These are phyloP conservation scores for Penicillium coprophilum DNA, from an alignment of 495 filamentous ascomycete species.

Conservation along the genomic window DNA sequence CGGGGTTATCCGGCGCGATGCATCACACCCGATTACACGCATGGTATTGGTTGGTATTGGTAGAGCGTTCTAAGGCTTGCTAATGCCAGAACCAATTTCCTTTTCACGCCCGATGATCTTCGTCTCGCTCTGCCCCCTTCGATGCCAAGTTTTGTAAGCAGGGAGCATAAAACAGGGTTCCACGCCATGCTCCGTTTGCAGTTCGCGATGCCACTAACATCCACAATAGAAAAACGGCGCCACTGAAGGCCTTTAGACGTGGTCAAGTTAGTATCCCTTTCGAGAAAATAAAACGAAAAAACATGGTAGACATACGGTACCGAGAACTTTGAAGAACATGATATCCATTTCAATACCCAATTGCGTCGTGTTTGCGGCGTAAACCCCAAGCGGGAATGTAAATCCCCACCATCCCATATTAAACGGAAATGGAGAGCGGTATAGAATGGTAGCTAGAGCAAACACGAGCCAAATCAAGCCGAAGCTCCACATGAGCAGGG, in stretches of 20 bases:
- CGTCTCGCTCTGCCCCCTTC: slow-evolving; percentile 17
- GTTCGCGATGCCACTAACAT: slow-evolving; percentile 41
- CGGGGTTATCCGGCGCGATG: slow-evolving; percentile 1
- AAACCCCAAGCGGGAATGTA: slow-evolving; percentile 58
- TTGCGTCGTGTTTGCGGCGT: slow-evolving; percentile 47
- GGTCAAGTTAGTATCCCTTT: neutral
- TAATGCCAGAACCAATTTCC: neutral
- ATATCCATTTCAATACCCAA: slow-evolving; percentile 47
- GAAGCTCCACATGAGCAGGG: slow-evolving; percentile 51
- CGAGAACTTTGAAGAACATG: slow-evolving; percentile 52
- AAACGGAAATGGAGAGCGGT: slow-evolving; percentile 51
- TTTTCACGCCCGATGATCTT: slow-evolving; percentile 16
- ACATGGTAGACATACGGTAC: slow-evolving; percentile 34
- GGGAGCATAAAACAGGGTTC: slow-evolving; percentile 49
- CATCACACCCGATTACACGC: neutral
- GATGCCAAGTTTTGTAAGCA: slow-evolving; percentile 43
- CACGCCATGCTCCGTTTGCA: slow-evolving; percentile 36
- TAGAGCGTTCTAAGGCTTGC: neutral
- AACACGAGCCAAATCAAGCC: slow-evolving; percentile 51
- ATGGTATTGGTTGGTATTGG: slow-evolving; percentile 4
- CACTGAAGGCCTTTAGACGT: slow-evolving; percentile 34
- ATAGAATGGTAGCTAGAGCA: slow-evolving; percentile 41
- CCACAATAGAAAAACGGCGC: slow-evolving; percentile 45
- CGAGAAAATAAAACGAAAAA: neutral
- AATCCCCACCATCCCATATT: slow-evolving; percentile 67